Conservation (phyloP, 441 rosid genomes). For the Gossypium lobatum region DNA sequence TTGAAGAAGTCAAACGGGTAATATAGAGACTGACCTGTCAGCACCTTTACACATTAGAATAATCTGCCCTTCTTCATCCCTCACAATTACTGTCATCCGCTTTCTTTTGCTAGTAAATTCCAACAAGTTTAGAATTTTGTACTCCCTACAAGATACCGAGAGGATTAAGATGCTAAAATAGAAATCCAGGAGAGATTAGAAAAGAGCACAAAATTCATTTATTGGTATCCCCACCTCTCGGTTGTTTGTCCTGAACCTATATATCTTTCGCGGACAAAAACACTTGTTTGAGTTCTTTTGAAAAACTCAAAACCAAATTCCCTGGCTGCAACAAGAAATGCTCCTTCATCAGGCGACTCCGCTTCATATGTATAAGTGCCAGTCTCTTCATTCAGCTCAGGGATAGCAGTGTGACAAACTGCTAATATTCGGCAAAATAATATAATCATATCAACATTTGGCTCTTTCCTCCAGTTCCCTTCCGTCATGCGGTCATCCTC, state of each 20-base stretch:
- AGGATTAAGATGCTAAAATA: conserved; percentile 15
- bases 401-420: conserved; percentile 88
- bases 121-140: conserved; percentile 76
- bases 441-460: conserved; percentile 42
- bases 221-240: conserved; percentile 46
- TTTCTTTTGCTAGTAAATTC: conserved; percentile 97
- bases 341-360: conserved; percentile 94
- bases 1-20: neutral
- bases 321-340: conserved; percentile 91
- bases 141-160: conserved; percentile 58
- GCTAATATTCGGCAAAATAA: conserved; percentile 75
- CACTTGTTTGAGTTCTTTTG: conserved; percentile 85
- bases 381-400: conserved; percentile 77
- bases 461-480: conserved; percentile 83
- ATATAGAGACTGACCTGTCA: conserved; percentile 61
- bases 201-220: too few species aligned
- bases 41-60: conserved; percentile 95
- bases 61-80: conserved; percentile 67
- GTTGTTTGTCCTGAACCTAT: conserved; percentile 36
- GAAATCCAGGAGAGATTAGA: conserved; percentile 7
- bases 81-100: conserved; percentile 86
- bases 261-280: conserved; percentile 54
- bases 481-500: conserved; percentile 73
- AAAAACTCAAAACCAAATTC: conserved; percentile 89
- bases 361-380: conserved; percentile 76